These are phyloP conservation scores for Ceratocystis lukuohia DNA, from an alignment of 2,329 filamentous ascomycete genomes.

Conservation along the genomic window DNA sequence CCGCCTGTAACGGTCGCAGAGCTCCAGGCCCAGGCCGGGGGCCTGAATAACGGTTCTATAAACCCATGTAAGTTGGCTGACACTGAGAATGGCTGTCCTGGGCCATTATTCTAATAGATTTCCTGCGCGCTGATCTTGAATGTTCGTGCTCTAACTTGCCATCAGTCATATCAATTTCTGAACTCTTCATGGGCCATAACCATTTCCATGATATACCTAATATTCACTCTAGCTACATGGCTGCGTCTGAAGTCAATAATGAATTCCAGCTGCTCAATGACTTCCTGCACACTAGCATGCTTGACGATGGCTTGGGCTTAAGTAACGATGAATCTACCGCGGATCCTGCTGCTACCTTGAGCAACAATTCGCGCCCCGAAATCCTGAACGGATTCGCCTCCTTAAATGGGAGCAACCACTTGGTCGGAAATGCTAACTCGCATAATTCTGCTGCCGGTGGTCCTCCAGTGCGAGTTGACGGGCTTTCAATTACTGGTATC, in stretches of 20 bases:
- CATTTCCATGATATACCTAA: slow-evolving; percentile 90
- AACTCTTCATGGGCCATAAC: slow-evolving; percentile 54
- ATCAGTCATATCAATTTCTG: slow-evolving; percentile 11
- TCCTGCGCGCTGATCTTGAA: neutral
- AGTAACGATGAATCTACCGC: slow-evolving; percentile 25
- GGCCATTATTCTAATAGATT: neutral
- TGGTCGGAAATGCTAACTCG: neutral
- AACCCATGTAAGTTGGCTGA: slow-evolving; percentile 54
- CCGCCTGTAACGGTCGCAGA: slow-evolving; percentile 58
- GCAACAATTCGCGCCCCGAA: slow-evolving; percentile 16
- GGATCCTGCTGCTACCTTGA: slow-evolving; percentile 22
- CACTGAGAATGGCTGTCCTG: neutral
- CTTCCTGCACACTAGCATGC: slow-evolving; percentile 79
- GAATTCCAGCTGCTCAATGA: slow-evolving; percentile 96
- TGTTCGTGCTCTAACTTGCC: neutral
- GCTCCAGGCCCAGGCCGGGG: slow-evolving; percentile 39
- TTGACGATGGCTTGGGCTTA: slow-evolving; percentile 54
- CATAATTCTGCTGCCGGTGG: slow-evolving; percentile 3
- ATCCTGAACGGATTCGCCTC: slow-evolving; percentile 14
- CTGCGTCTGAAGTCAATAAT: slow-evolving; percentile 79
- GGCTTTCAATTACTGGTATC: slow-evolving; percentile 22
- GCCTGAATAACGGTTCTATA: slow-evolving; percentile 39
- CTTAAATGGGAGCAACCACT: neutral
- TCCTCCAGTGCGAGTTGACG: neutral
- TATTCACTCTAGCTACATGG: slow-evolving; percentile 90